These are phyloP conservation scores for Lentinula sp. DNA, from an alignment of 768 basidiomycete species.

Conservation along the genomic window DNA sequence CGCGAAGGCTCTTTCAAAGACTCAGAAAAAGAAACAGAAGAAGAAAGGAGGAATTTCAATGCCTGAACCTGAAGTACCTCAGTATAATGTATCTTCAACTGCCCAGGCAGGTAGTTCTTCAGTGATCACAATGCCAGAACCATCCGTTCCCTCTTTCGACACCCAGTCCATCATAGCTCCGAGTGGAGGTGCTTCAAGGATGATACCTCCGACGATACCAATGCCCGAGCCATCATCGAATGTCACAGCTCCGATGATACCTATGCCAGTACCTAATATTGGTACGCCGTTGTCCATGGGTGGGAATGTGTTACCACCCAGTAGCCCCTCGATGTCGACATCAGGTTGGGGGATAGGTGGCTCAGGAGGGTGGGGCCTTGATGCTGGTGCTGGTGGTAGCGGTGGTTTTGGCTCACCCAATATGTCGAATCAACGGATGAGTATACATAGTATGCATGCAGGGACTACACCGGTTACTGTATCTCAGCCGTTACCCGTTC, in stretches of 20 bases:
- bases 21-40: neutral
- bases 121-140: neutral
- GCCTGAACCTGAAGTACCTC: neutral
- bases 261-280: constrained; percentile 3
- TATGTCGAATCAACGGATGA: neutral
- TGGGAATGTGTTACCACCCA: neutral
- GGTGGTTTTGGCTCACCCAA: neutral
- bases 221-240: constrained; percentile 1
- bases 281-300: neutral
- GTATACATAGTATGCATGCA: constrained; percentile 4
- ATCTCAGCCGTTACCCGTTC: constrained; percentile 3
- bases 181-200: neutral
- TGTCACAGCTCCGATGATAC: neutral
- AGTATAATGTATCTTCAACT: neutral
- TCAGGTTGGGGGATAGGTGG: neutral
- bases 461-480: neutral
- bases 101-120: neutral
- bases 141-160: neutral
- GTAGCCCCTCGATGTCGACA: neutral
- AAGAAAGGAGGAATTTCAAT: neutral
- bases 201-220: neutral
- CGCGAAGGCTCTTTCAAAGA: neutral
- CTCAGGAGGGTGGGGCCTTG: neutral
- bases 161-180: neutral
- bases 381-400: neutral